Evolutionary conservation across 2,329 filamentous ascomycete genomes (phyloP), one percentile per base, ranked within the genome.

Genomic region (Epichloe hybrida): DNA sequence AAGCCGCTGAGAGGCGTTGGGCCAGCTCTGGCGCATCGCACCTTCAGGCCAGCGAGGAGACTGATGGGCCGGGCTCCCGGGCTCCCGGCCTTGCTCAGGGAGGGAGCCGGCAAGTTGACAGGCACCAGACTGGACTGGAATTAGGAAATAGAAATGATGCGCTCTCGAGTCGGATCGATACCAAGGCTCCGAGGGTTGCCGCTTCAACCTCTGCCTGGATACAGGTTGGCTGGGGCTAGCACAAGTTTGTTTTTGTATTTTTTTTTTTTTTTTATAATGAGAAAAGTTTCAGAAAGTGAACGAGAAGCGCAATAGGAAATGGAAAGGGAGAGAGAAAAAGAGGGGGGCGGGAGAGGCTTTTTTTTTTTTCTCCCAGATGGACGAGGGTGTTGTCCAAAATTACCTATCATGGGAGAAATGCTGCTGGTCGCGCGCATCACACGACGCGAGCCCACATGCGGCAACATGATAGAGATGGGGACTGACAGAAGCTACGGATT

Each of bases 371-470:
- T 27, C 1, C 15, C 23, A 9, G 45, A 27, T 8, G 13, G 13
- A 35, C 38, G 46, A 49, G 37, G 46, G 38, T 36, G 23, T 31
- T 31, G 40, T 27, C 38, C 12, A 42, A n/a, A 13, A 23, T 7
- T 31, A 45, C 34, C 39, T 41, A 38, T 48, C 45, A 34, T 43
- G 21, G 34, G 44, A 45, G 39, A 51, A 48, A 44, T 34, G 39
- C 43, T 36, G 50, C 38, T 42, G 50, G 46, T 51, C 37, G 48
- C 48, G 50, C 46, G 37, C 51, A 52, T 50, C 42, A 47, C 41
- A 48, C 48, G 51, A 20, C 48, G 51, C 50, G 36, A 52, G 34
- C 39, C 51, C 50, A 52, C 50, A 45, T 44, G 46, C 46, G 46
- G 48, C 51, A 52, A 52, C 47, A 47, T 12, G 47, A 49, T 52